Evolutionary conservation across 306 rosid genomes (phyloP).

Genomic region (Pachyrhizus erosus): DNA sequence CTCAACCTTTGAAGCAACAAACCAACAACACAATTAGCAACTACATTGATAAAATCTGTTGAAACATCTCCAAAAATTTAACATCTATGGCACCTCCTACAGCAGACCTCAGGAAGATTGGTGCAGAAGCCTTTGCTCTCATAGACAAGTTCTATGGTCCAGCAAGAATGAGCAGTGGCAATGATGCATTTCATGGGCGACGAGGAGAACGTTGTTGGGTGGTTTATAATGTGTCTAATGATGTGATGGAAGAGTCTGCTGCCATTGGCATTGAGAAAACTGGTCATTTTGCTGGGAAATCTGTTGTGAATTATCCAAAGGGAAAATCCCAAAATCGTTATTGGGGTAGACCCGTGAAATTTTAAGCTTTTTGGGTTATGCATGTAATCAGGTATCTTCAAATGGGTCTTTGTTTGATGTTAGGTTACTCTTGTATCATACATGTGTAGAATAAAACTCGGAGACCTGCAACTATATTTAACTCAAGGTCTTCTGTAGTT

Average conservation of each 20-base stretch:
- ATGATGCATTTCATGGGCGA: neutral
- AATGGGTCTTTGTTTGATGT: neutral
- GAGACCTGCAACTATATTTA: neutral
- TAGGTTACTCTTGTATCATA: neutral
- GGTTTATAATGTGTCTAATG: slow-evolving; percentile 1
- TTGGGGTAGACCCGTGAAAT: slow-evolving; percentile 41
- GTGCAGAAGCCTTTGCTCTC: slow-evolving; percentile 39
- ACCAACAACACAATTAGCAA: neutral
- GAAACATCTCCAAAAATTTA: neutral
- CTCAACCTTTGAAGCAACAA: neutral
- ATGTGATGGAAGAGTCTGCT: neutral
- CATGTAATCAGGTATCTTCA: neutral
- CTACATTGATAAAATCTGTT: neutral
- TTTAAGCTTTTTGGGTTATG: neutral
- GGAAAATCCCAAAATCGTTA: slow-evolving; percentile 36
- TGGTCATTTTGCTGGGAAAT: neutral
- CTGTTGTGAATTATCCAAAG: slow-evolving; percentile 3
- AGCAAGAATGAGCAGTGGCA: neutral
- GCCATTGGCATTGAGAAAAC: neutral
- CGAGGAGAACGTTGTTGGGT: slow-evolving; percentile 15
- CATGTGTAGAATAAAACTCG: slow-evolving; percentile 29
- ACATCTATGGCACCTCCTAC: slow-evolving; percentile 33
- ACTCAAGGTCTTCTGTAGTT: slow-evolving; percentile 38
- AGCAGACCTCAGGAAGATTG: slow-evolving; percentile 28
- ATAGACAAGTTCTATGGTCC: slow-evolving; percentile 36